Base-by-base conservation (phyloP, 148 eudicot species). In the Mesembryanthemum crystallinum region DNA sequence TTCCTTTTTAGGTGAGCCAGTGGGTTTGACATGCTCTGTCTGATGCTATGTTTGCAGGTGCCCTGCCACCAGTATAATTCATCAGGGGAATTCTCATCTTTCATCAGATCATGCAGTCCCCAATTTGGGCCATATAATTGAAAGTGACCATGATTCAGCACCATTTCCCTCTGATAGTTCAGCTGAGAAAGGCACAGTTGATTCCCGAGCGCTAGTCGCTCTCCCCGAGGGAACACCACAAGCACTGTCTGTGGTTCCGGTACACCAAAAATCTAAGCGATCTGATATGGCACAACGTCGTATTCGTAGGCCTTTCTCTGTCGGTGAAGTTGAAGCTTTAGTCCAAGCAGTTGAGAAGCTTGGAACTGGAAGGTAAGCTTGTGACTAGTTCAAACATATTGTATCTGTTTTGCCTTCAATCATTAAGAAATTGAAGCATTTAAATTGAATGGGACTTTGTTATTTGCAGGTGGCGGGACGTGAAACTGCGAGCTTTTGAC, bases 341-440 rank as follows among this genome's bases (percentile, higher is more conserved):
- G 97, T 95, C 69, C 91, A 92, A 74, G 99, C 96, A 39, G 99
- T 95, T 78, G 99, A 92, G 90, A 89, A 95, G 87, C 89, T 95
- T 29, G 99, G 99, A 75, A 95, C 99, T 47, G 99, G 99, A 86
- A 95, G 99, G 99, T 95, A 64, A 62, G 73, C 10, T 17, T 37
- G 58, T 45, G 49, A 13, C 49, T 45, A 8, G 49, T 45, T 10
- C 32, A 1, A 27, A 1, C 66, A 14, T 29, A 7, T 62, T 27
- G 55, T 20, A 23, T 66, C 23, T 32, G 28, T 58, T 23, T 58
- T n/a, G 10, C 35, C 28, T 54, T 7, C 0, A 11, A 33, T 30
- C 10, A 8, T 24, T 17, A 49, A 0, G 32, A 27, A 54, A 23
- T 47, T 61, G 29, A 20, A 25, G 60, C 58, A 1, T 32, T 32